Conservation (phyloP, 768 basidiomycete genomes). For the Boletus rubroflammeus region DNA sequence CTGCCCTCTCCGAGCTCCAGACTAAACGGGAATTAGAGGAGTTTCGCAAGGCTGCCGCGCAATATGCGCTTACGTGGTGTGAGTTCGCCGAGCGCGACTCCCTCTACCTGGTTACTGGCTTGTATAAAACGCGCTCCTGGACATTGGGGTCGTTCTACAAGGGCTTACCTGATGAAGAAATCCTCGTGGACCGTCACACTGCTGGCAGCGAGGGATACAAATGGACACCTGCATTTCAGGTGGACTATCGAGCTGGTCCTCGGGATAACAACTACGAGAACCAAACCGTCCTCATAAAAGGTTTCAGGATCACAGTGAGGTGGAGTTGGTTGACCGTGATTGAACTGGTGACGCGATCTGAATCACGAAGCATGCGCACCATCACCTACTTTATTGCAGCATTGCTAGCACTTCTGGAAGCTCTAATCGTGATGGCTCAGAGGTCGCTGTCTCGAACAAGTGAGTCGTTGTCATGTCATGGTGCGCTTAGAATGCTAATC, state of each 20-base stretch:
- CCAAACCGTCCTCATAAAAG: conserved; percentile 10
- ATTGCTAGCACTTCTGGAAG: neutral
- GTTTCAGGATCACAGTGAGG: conserved; percentile 7
- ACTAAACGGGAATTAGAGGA: neutral
- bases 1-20: neutral
- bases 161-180: neutral
- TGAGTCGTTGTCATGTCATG: too few relatives aligned
- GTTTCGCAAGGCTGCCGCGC: neutral
- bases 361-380: neutral
- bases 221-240: neutral
- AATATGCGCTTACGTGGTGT: neutral
- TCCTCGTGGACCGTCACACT: neutral
- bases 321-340: neutral
- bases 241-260: neutral
- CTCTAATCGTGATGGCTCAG: too few relatives aligned
- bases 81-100: neutral
- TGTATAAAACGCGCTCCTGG: neutral
- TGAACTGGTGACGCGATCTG: neutral
- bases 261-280: neutral
- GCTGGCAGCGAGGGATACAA: neutral
- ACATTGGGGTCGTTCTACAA: neutral
- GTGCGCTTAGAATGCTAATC: too few relatives aligned
- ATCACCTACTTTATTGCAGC: neutral
- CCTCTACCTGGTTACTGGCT: conserved; percentile 6
- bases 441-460: neutral